Conservation (phyloP, 2,329 filamentous ascomycete species). For the Fusarium algeriense region DNA sequence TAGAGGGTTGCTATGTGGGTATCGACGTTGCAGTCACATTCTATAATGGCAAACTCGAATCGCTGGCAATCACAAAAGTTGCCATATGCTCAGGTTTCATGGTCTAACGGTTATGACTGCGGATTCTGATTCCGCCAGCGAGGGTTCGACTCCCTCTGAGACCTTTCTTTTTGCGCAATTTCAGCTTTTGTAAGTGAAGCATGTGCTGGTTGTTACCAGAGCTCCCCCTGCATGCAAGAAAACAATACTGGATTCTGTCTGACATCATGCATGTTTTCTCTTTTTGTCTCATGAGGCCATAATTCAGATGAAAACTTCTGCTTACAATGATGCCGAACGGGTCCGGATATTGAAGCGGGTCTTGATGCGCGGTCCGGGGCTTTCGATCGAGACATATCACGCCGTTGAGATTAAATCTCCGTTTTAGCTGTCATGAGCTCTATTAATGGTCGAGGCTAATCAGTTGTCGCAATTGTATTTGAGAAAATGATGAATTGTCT, state of each 20-base stretch:
- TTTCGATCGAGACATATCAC: background rate
- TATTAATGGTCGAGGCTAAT: too few species aligned
- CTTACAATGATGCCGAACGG: conserved; percentile 1
- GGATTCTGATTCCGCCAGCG: conserved; percentile 11
- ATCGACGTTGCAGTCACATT: too few species aligned
- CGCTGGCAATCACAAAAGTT: background rate
- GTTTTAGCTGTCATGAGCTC: too few species aligned
- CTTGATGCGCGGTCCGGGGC: background rate
- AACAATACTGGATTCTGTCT: too few species aligned
- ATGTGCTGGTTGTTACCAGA: fast-evolving
- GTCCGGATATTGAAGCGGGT: conserved; percentile 21
- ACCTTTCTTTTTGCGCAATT: background rate
- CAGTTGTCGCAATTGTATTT: too few species aligned
- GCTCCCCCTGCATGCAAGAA: fast-evolving
- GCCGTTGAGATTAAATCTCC: too few species aligned
- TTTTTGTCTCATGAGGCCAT: background rate
- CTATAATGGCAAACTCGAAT: background rate
- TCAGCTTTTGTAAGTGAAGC: background rate
- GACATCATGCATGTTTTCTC: background rate
- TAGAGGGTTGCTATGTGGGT: too few species aligned
- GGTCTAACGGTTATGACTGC: conserved; percentile 10
- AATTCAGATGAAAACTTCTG: fast-evolving
- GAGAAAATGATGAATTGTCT: too few species aligned
- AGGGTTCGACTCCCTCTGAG: conserved; percentile 6
- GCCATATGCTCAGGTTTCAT: background rate